Evolutionary conservation across 1,284 basidiomycete species (phyloP).

Genomic region (Leucoagaricus sp.): DNA sequence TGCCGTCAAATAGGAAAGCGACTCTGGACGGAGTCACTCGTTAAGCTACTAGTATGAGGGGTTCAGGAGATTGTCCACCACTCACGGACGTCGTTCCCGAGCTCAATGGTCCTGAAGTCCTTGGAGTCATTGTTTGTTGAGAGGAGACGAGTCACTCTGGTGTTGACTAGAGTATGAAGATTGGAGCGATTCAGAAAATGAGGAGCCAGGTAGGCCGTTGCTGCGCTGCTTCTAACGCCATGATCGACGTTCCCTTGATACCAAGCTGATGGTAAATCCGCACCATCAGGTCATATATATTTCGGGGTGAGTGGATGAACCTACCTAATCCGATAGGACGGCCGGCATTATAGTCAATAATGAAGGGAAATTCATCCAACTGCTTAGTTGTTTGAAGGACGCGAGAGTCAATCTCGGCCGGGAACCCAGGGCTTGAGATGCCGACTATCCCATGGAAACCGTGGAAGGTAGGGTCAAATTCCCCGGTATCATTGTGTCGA

Average conservation of each 20-base stretch:
- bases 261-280: conserved; percentile 19
- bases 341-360: conserved; percentile 33
- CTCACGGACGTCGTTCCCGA: conserved; percentile 3
- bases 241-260: conserved; percentile 28
- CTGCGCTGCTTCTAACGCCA: conserved; percentile 35
- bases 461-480: conserved; percentile 34
- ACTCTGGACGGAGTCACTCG: neutral
- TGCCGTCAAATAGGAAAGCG: conserved; percentile 19
- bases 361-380: conserved; percentile 29
- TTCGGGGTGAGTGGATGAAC: neutral
- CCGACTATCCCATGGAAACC: conserved; percentile 28
- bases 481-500: conserved; percentile 20
- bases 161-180: conserved; percentile 42
- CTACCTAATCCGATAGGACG: conserved; percentile 32
- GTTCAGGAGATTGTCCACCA: neutral
- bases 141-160: conserved; percentile 17
- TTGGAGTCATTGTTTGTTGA: too few species aligned
- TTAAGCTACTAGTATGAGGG: too few species aligned
- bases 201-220: conserved; percentile 38
- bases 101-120: conserved; percentile 1
- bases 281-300: neutral
- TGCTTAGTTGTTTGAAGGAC: conserved; percentile 27
- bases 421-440: conserved; percentile 26
- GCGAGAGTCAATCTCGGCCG: conserved; percentile 23
- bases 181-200: conserved; percentile 35